Evolutionary conservation across 148 eudicot genomes (phyloP).

Genomic region (Cornus controversa): DNA sequence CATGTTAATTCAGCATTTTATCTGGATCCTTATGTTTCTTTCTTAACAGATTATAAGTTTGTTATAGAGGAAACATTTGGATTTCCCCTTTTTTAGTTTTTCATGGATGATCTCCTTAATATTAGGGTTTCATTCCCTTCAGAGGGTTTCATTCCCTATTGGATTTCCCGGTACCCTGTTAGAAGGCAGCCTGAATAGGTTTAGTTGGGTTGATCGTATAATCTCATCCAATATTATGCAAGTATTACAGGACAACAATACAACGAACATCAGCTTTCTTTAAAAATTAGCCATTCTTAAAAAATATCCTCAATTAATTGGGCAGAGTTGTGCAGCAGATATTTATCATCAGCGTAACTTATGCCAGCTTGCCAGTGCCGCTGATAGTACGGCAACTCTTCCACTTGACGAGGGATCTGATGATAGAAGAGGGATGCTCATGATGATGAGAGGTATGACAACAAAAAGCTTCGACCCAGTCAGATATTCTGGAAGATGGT

Average conservation of each 20-base stretch:
- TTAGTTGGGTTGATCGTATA: background rate
- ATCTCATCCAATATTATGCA: background rate
- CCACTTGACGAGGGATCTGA: conserved; percentile 56
- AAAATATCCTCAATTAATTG: conserved; percentile 2
- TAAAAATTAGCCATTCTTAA: background rate
- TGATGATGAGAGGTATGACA: conserved; percentile 87
- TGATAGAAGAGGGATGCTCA: conserved; percentile 46
- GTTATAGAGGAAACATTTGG: background rate
- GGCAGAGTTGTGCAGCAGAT: conserved; percentile 65
- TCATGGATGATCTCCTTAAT: background rate
- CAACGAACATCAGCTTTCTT: background rate
- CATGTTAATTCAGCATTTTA: background rate
- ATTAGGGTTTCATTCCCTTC: background rate
- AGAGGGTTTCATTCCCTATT: too few species aligned
- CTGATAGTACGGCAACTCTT: conserved; percentile 38
- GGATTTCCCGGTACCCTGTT: background rate
- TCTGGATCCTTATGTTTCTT: background rate
- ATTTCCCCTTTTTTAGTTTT: background rate
- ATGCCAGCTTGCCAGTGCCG: conserved; percentile 61
- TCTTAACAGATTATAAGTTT: background rate
- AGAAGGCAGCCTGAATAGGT: background rate
- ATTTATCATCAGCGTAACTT: conserved; percentile 28
- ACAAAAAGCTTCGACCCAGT: conserved; percentile 77
- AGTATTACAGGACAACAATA: conserved; percentile 3
- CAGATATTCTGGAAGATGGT: conserved; percentile 97